Conservation (phyloP, 805 yeast genomes). For the Danielia oregonensis region DNA sequence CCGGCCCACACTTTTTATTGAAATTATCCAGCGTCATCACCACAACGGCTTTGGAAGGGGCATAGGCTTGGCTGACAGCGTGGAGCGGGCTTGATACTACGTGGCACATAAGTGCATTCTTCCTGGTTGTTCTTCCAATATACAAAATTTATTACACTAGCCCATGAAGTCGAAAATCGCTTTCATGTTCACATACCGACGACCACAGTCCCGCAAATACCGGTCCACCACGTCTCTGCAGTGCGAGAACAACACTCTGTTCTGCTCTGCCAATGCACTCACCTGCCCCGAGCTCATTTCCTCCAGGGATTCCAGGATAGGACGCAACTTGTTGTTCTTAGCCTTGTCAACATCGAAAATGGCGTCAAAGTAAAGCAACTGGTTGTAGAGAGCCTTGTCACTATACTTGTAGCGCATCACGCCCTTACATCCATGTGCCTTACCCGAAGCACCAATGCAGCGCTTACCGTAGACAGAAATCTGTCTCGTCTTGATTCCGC, state of each 20-base stretch:
- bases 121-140: too few relatives aligned
- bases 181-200: constrained; percentile 85
- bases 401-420: constrained; percentile 72
- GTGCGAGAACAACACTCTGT: constrained; percentile 54
- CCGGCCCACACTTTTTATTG: constrained; percentile 79
- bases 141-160: background rate
- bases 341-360: constrained; percentile 82
- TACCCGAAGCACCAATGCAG: constrained; percentile 66
- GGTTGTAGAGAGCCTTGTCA: constrained; percentile 82
- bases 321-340: constrained; percentile 52
- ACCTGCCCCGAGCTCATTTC: constrained; percentile 46
- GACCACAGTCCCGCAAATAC: constrained; percentile 78
- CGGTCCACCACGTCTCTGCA: constrained; percentile 61
- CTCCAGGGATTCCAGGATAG: constrained; percentile 25
- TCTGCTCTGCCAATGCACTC: constrained; percentile 76
- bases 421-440: constrained; percentile 69
- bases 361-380: constrained; percentile 71
- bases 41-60: constrained; percentile 90
- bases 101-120: too few relatives aligned
- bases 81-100: too few relatives aligned
- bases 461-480: constrained; percentile 85
- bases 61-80: constrained; percentile 73
- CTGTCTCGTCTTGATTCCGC: constrained; percentile 78
- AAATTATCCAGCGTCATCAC: constrained; percentile 73
- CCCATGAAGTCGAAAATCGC: constrained; percentile 65